Evolutionary conservation across 257 asterid species (phyloP), one percentile per base, ranked within the genome.

Genomic region (Rhazya stricta): DNA sequence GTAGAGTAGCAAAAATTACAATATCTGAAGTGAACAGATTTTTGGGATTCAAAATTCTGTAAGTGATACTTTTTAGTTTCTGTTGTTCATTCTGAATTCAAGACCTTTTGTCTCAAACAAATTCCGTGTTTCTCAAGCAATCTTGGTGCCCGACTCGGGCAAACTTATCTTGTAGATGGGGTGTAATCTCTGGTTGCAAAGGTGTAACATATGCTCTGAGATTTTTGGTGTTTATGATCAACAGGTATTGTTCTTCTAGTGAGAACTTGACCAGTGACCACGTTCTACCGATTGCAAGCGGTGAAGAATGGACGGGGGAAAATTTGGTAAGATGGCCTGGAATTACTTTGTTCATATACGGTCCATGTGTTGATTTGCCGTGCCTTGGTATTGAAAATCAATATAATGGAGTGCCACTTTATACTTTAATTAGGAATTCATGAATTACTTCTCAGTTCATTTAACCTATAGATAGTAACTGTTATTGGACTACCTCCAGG

Each of bases 271-370:
- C 98, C 41, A 75, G 91, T 61, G 98, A 93, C 81, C 98, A 93
- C 85, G 83, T 91, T 84, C 37, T 88, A 42, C 96, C 98, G 25
- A 86, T 91, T 73, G 86, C 98, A 50, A 88, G 91, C 53, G 97
- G 98, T 48, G 98, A 97, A 65, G 84, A 88, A 75, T 93, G 98
- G 98, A 91, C 93, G 0, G 91, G 97, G 96, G 98, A 93, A 83
- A 93, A 93, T 85, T 89, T 93, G 91, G 97, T 93, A 82, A 80
- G 81, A 72, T 71, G 69, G 65, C 69, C 51, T 76, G 48, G 50
- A 66, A 66, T 66, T 19, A 12, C 67, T 9, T 11, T 60, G 39
- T 60, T 60, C 10, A 3, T 29, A 13, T 3, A 10, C 37, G 9
- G 1, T 27, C 3, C 15, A 58, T 25, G 39, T 29, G 66, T 60